Percentiles rank a stretch among this genome's conserved stretches.
phyloP scores from a whole-genome alignment of 139 green algal genomes.

The Chlorella sp. region DNA sequence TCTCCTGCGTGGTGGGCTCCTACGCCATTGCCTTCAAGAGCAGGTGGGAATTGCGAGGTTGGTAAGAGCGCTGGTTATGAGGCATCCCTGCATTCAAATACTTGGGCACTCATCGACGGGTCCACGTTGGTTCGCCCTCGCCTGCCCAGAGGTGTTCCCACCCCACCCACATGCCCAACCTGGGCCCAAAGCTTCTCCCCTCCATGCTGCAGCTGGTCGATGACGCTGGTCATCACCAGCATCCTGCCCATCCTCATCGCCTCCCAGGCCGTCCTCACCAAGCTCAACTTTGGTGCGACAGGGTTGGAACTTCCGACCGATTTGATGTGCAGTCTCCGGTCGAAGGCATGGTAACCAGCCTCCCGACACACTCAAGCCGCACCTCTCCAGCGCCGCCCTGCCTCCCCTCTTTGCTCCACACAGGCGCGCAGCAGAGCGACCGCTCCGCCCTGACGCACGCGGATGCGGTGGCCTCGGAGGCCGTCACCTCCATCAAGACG shows the following conservation, averaged over 20 bases:
- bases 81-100: no score
- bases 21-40: conserved; percentile 10
- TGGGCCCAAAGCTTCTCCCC: no score
- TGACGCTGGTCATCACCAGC: conserved; percentile 80
- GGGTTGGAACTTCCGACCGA: no score
- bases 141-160: background rate
- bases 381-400: no score
- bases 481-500: conserved; percentile 68
- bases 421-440: background rate
- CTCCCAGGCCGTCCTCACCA: background rate
- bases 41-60: no score
- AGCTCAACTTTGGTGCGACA: background rate
- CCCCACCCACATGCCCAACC: no score
- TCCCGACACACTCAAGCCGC: no score
- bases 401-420: no score
- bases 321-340: no score
- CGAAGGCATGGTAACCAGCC: no score
- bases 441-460: conserved; percentile 33
- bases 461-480: conserved; percentile 74
- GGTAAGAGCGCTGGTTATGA: no score
- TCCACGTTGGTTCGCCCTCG: background rate
- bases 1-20: conserved; percentile 9
- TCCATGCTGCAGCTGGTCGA: conserved; percentile 55
- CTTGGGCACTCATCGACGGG: no score
- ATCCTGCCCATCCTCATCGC: conserved; percentile 68